Percentiles rank a stretch among this genome's conserved stretches.
Evolutionary conservation across 1,139 yeast genomes (phyloP).

Genomic region (Scheffersomyces cryptocercus): DNA sequence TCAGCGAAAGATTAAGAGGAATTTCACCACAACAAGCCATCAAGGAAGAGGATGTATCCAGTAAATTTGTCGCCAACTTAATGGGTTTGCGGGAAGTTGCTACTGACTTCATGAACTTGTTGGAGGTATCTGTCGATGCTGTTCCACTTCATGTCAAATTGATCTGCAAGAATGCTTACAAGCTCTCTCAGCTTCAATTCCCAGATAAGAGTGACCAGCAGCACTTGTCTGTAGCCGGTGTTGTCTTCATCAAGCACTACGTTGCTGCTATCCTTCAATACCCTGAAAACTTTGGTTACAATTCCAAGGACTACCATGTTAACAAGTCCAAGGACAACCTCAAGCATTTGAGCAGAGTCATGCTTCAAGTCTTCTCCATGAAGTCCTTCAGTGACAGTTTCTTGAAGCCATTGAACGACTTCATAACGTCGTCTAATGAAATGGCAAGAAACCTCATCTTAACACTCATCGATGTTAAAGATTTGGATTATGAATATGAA

Average conservation of each 20-base stretch:
- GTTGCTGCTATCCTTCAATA: conserved; percentile 63
- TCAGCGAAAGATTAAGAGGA: conserved; percentile 23
- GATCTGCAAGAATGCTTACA: conserved; percentile 37
- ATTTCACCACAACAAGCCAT: conserved; percentile 71
- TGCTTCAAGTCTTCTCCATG: conserved; percentile 68
- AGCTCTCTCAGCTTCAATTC: conserved; percentile 39
- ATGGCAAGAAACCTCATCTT: conserved; percentile 45
- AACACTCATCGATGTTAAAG: conserved; percentile 54
- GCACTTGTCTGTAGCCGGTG: conserved; percentile 69
- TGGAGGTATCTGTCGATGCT: conserved; percentile 36
- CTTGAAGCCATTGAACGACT: conserved; percentile 79
- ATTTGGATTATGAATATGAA: conserved; percentile 60
- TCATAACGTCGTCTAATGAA: conserved; percentile 52
- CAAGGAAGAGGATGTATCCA: conserved; percentile 70
- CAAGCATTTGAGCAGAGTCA: conserved; percentile 55
- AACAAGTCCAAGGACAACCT: conserved; percentile 51
- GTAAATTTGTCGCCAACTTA: conserved; percentile 69
- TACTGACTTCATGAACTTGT: conserved; percentile 52
- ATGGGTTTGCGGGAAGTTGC: conserved; percentile 73
- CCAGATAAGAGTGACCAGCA: conserved; percentile 55
- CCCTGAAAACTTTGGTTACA: conserved; percentile 65
- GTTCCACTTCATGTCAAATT: conserved; percentile 65
- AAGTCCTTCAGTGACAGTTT: conserved; percentile 71
- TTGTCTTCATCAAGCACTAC: conserved; percentile 62
- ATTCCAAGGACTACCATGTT: conserved; percentile 30